These are phyloP conservation scores for Alternaria metachromatica DNA, from an alignment of 2,329 filamentous ascomycete genomes.

Conservation along the genomic window DNA sequence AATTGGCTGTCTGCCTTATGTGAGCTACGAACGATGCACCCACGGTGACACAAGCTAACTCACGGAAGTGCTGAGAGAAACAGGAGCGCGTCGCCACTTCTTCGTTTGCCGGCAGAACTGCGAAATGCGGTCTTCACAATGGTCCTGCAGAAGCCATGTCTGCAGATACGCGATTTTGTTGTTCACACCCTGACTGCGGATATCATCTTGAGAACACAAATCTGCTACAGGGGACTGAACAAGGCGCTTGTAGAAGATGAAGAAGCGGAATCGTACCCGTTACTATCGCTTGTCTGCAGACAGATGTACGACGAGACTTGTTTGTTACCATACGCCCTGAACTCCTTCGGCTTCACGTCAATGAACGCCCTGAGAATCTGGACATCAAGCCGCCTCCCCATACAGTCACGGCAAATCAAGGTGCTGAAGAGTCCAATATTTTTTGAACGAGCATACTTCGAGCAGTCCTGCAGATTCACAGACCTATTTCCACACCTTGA, in stretches of 20 bases:
- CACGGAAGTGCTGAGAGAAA: neutral
- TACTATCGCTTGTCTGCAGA: neutral
- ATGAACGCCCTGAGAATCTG: neutral
- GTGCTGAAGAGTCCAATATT: neutral
- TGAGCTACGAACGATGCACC: neutral
- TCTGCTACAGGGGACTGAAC: neutral
- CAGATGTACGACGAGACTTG: neutral
- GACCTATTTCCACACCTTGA: neutral
- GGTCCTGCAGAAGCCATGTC: neutral
- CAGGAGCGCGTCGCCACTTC: neutral
- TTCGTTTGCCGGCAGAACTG: neutral
- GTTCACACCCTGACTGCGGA: neutral
- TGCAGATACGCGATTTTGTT: neutral
- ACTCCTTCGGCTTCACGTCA: neutral
- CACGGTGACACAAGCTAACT: neutral
- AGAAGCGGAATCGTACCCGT: neutral
- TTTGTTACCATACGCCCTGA: neutral
- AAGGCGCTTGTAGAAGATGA: neutral
- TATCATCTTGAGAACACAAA: neutral
- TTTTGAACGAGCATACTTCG: neutral
- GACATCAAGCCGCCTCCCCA: neutral
- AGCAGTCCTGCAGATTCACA: neutral
- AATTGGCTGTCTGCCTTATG: neutral
- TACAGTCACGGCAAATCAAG: neutral
- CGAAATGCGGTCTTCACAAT: neutral